Evolutionary conservation across 495 filamentous ascomycete genomes (phyloP), one percentile per base, ranked within the genome.

Genomic region (Talaromyces thailandensis): DNA sequence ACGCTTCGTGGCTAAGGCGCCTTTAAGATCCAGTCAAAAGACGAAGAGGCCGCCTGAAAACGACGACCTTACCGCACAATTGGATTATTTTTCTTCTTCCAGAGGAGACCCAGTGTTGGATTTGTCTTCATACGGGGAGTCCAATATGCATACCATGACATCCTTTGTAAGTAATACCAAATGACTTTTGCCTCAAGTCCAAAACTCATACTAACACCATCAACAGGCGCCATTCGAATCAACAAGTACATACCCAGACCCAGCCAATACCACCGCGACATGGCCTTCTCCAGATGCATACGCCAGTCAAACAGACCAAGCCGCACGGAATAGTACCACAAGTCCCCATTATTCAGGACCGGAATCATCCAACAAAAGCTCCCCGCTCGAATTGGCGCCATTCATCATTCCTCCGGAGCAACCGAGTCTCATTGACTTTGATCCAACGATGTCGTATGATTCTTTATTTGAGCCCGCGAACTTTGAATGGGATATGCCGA

Each of bases 401-500:
- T 59, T 59, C 35, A 59, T 59, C 2, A 59, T 59, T 45, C 57
- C 57, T 59, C 55, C 28, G 9, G 55, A 57, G 28, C 32, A 59
- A 6, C 37, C 57, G 14, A 59, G 57, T 59, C 57, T 43, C 18
- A 43, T 59, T 9, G 57, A 59, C 35, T 59, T 43, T 24, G 24
- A 59, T 48, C 37, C 37, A 12, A 28, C 31, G 7, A 35, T 57
- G 55, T 40, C 37, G 8, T 16, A 29, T 18, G 57, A 45, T 16
- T 1, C 23, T 3, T 45, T 43, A 7, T 31, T 28, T 26, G 55
- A 35, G 26, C 18, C 32, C 4, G 32, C 12, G 5, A 43, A 23
- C 3, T 45, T 59, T 40, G 57, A 59, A 28, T 59, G 57, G 57
- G 57, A 45, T 32, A 45, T 45, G 37, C 18, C 8, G 45, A 23